Evolutionary conservation across 148 eudicot species (phyloP).

Genomic region (Pharnaceum exiguum): DNA sequence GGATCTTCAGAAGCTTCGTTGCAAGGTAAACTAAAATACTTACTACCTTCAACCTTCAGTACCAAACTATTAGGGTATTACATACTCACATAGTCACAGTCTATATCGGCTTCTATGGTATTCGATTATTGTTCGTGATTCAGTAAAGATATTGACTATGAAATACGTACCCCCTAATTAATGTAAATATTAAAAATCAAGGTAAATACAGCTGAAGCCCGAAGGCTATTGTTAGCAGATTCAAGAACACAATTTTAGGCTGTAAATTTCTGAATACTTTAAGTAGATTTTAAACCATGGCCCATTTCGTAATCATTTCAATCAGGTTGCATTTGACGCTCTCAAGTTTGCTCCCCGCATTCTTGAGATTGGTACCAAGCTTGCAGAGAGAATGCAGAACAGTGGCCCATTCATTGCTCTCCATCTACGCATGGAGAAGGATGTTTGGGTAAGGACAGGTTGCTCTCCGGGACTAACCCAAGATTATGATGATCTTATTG

Average conservation of each 20-base stretch:
- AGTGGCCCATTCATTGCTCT: constrained; percentile 90
- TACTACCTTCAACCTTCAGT: background rate
- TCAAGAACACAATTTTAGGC: no score
- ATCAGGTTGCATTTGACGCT: constrained; percentile 94
- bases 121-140: no score
- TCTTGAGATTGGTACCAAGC: constrained; percentile 59
- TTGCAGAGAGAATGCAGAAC: constrained; percentile 81
- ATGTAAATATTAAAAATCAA: no score
- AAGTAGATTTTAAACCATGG: background rate
- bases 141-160: no score
- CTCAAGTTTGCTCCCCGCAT: constrained; percentile 79
- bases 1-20: constrained; percentile 94
- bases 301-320: background rate
- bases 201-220: no score
- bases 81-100: no score
- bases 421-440: constrained; percentile 88
- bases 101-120: no score
- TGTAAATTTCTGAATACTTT: no score
- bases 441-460: constrained; percentile 97
- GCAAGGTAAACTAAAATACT: constrained; percentile 80
- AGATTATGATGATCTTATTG: constrained; percentile 63
- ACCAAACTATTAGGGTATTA: background rate
- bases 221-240: no score
- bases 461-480: constrained; percentile 80
- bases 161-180: no score